Evolutionary conservation across 2,329 filamentous ascomycete species (phyloP).

Genomic region (Rhinocladiella mackenziei): DNA sequence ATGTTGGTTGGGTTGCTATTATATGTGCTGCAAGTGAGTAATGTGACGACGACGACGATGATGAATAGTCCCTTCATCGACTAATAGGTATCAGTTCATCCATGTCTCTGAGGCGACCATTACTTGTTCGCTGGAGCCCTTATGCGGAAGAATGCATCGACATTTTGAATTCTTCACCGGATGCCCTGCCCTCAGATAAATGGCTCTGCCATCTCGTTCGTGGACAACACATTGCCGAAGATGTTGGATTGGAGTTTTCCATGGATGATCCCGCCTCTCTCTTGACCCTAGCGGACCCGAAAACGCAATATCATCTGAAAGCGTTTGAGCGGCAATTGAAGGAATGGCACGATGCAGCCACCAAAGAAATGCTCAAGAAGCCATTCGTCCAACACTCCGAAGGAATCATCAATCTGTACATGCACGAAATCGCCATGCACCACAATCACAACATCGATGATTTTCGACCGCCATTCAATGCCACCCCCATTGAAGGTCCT

Average conservation of each 20-base stretch:
- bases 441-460: slow-evolving; percentile 57
- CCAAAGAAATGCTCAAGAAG: slow-evolving; percentile 47
- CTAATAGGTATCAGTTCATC: slow-evolving; percentile 49
- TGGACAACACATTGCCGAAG: slow-evolving; percentile 62
- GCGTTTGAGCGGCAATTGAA: slow-evolving; percentile 63
- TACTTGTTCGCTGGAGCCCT: slow-evolving; percentile 57
- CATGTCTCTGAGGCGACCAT: slow-evolving; percentile 56
- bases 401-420: slow-evolving; percentile 64
- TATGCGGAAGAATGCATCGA: slow-evolving; percentile 62
- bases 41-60: too few relatives aligned
- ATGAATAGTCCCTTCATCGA: too few relatives aligned
- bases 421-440: slow-evolving; percentile 72
- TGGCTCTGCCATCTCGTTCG: slow-evolving; percentile 56
- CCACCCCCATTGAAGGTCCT: slow-evolving; percentile 29
- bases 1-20: slow-evolving; percentile 60
- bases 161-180: slow-evolving; percentile 53
- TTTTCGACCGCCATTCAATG: slow-evolving; percentile 43
- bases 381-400: slow-evolving; percentile 63
- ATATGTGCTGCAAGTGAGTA: slow-evolving; percentile 54
- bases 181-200: slow-evolving; percentile 55
- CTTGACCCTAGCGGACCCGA: slow-evolving; percentile 55
- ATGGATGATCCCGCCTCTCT: slow-evolving; percentile 60
- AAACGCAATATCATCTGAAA: slow-evolving; percentile 61
- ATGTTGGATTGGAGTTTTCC: slow-evolving; percentile 62
- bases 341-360: slow-evolving; percentile 55